Evolutionary conservation across 176 grass and related monocot genomes (phyloP).

Genomic region (Avena sativa): DNA sequence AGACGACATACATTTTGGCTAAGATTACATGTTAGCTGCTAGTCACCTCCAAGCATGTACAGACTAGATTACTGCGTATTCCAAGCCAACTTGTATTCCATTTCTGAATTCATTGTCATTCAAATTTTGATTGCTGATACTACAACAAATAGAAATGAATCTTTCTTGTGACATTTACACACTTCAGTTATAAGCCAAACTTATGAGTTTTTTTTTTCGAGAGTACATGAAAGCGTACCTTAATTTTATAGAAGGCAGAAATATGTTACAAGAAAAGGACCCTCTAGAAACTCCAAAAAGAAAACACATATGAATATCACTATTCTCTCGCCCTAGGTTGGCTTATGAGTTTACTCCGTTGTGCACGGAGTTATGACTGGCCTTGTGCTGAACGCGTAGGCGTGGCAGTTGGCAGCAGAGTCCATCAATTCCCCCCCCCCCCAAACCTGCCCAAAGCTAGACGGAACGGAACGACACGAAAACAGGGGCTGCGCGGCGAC

Average conservation of each 20-base stretch:
- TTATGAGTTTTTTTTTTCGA: no score
- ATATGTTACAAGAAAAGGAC: no score
- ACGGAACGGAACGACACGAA: background rate
- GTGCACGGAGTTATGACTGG: background rate
- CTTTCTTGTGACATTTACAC: background rate
- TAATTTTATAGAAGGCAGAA: no score
- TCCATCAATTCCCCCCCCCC: background rate
- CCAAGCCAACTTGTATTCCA: background rate
- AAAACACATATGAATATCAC: no score
- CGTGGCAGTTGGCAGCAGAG: background rate
- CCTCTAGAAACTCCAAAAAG: no score
- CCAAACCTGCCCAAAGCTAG: background rate
- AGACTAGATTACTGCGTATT: background rate
- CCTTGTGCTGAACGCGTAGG: background rate
- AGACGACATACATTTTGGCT: no score
- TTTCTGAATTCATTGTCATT: background rate
- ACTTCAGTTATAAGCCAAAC: background rate
- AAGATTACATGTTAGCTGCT: background rate
- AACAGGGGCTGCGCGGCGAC: background rate
- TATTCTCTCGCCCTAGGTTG: no score
- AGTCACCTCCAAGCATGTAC: background rate
- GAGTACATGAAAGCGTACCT: no score
- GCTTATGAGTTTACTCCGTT: background rate
- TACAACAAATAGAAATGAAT: background rate
- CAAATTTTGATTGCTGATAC: background rate